Evolutionary conservation across 108 stramenopile species (phyloP).

Genomic region (Fragilariopsis cylindrus): DNA sequence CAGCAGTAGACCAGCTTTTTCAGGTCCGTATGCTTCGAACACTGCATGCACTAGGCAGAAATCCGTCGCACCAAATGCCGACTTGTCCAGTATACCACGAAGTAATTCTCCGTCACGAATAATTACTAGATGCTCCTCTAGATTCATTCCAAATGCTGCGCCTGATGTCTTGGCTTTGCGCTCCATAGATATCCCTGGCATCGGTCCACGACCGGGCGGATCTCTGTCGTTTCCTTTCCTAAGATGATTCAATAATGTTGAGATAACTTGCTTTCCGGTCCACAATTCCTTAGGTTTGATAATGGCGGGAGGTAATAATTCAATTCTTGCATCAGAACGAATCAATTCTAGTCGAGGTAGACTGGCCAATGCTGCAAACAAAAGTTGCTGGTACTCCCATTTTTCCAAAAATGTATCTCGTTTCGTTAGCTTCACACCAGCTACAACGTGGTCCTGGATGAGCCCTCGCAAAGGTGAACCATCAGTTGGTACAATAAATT

Average conservation of each 20-base stretch:
- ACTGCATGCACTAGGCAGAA: slow-evolving; percentile 95
- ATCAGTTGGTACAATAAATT: slow-evolving; percentile 97
- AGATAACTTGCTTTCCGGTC: slow-evolving; percentile 98
- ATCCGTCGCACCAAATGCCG: slow-evolving; percentile 93
- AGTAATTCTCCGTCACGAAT: slow-evolving; percentile 92
- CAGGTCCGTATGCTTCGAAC: slow-evolving; percentile 95
- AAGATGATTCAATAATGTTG: slow-evolving; percentile 78
- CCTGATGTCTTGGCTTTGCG: slow-evolving; percentile 93
- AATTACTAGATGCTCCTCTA: slow-evolving; percentile 91
- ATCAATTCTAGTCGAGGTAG: slow-evolving; percentile 91
- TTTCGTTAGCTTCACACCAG: slow-evolving; percentile 94
- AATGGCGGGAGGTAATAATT: slow-evolving; percentile 93
- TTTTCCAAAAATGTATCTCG: slow-evolving; percentile 91
- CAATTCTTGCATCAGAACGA: slow-evolving; percentile 72
- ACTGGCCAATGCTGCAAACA: slow-evolving; percentile 89
- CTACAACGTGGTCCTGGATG: slow-evolving; percentile 99
- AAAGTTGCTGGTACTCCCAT: slow-evolving; percentile 94
- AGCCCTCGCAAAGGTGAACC: slow-evolving; percentile 96
- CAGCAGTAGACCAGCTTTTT: slow-evolving; percentile 84
- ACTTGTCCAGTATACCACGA: slow-evolving; percentile 97
- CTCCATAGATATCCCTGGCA: slow-evolving; percentile 86
- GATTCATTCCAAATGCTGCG: slow-evolving; percentile 81
- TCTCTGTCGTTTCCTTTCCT: slow-evolving; percentile 83
- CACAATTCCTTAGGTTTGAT: slow-evolving; percentile 90
- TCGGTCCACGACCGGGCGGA: slow-evolving; percentile 22